phyloP scores from a whole-genome alignment of 2,329 filamentous ascomycete genomes.

The Alternaria sp. region DNA sequence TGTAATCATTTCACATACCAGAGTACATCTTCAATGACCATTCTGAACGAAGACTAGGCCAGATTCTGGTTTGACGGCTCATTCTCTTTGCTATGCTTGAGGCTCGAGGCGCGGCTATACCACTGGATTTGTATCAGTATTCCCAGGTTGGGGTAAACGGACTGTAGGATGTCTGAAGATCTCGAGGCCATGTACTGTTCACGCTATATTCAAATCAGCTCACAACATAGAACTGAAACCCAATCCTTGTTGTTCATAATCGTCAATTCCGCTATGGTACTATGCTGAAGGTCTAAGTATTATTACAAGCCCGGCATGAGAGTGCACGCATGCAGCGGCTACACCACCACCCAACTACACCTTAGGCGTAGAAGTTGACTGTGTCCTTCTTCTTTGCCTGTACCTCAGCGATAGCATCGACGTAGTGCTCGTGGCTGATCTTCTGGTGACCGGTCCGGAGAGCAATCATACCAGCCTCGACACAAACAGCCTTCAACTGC shows the following conservation, averaged over 20 bases:
- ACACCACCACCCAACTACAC: slow-evolving; percentile 11
- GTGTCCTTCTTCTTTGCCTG: slow-evolving; percentile 86
- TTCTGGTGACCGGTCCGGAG: slow-evolving; percentile 92
- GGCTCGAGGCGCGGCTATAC: background rate
- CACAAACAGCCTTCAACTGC: slow-evolving; percentile 97
- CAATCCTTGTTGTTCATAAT: slow-evolving; percentile 4
- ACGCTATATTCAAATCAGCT: background rate
- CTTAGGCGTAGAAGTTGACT: slow-evolving; percentile 53
- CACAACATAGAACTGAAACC: background rate
- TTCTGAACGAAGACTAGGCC: background rate
- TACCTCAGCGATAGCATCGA: slow-evolving; percentile 96
- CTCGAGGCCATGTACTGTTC: background rate
- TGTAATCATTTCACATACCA: background rate
- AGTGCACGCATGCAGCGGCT: slow-evolving; percentile 30
- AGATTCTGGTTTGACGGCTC: fast-evolving
- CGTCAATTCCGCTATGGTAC: slow-evolving; percentile 21
- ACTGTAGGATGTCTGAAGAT: background rate
- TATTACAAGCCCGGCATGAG: slow-evolving; percentile 39
- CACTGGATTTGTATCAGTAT: background rate
- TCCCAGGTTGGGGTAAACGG: background rate
- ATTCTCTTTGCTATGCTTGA: background rate
- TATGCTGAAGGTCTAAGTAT: slow-evolving; percentile 37
- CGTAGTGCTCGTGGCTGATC: slow-evolving; percentile 97
- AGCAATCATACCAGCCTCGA: slow-evolving; percentile 99
- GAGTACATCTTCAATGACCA: background rate